Evolutionary conservation across 139 green algal species (phyloP).

Genomic region (Spirogloea muscicola): DNA sequence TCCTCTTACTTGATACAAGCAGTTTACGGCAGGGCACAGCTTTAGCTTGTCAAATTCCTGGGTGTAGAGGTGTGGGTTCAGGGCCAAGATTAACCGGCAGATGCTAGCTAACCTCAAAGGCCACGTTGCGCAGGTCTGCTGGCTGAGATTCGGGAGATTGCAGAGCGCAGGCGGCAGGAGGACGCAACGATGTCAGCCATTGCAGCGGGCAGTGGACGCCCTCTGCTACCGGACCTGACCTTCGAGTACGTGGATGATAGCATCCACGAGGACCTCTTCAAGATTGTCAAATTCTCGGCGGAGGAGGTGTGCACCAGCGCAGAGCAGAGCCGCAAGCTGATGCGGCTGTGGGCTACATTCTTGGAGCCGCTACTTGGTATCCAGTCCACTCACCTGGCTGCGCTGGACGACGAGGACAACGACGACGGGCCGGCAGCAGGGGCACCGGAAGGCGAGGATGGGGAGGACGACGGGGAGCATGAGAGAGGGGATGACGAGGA

Average conservation of each 20-base stretch:
- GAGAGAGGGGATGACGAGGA: slow-evolving; percentile 11
- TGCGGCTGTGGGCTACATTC: slow-evolving; percentile 72
- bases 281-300: slow-evolving; percentile 65
- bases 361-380: slow-evolving; percentile 86
- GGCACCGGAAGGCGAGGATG: slow-evolving; percentile 14
- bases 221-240: slow-evolving; percentile 62
- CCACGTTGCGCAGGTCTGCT: slow-evolving; percentile 59
- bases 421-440: slow-evolving; percentile 24
- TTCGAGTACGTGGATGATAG: slow-evolving; percentile 66
- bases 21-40: too few species aligned
- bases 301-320: slow-evolving; percentile 59
- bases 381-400: slow-evolving; percentile 27
- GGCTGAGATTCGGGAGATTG: slow-evolving; percentile 81
- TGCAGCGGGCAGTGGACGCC: neutral
- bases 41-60: too few species aligned
- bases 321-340: slow-evolving; percentile 48
- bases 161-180: slow-evolving; percentile 57
- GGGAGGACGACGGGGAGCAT: slow-evolving; percentile 17
- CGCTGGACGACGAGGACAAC: slow-evolving; percentile 17
- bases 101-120: too few species aligned
- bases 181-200: slow-evolving; percentile 33
- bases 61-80: too few species aligned
- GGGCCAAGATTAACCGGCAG: too few species aligned
- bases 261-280: slow-evolving; percentile 71
- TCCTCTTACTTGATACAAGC: too few species aligned